Evolutionary conservation across 176 grass and related monocot species (phyloP).

Genomic region (Saccharum officinarum): DNA sequence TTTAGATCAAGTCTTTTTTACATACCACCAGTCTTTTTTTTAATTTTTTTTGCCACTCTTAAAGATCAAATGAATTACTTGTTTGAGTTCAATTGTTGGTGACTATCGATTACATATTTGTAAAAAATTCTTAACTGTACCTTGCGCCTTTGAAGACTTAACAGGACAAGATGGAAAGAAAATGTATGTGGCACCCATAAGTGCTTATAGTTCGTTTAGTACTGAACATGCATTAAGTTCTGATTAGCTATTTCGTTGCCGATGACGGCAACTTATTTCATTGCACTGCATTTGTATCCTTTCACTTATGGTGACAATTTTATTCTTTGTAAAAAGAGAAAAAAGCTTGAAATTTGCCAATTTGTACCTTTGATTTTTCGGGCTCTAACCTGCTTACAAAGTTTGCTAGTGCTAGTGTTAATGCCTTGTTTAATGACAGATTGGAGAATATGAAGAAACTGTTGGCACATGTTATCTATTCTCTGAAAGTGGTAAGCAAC

Average conservation of each 20-base stretch:
- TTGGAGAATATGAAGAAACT: slow-evolving; percentile 88
- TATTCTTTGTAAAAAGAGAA: not conserved
- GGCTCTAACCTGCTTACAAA: not conserved
- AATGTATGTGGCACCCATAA: not conserved
- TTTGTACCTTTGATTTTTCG: not conserved
- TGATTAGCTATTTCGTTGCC: not conserved
- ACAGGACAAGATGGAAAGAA: not conserved
- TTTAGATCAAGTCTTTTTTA: not conserved
- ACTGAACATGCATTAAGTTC: not conserved
- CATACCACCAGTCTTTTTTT: not conserved
- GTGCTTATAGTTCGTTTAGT: not conserved
- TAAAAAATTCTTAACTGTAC: not conserved
- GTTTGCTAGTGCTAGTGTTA: not conserved
- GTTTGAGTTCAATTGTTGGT: not conserved
- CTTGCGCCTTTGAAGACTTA: not conserved
- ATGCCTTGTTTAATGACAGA: slow-evolving; percentile 48
- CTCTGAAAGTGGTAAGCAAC: slow-evolving; percentile 57
- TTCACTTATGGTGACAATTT: not conserved
- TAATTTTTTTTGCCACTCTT: not conserved
- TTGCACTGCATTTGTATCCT: not conserved
- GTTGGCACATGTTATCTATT: slow-evolving; percentile 82
- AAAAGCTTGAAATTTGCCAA: not conserved
- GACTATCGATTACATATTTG: not conserved
- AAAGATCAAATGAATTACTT: not conserved
- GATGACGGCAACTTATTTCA: not conserved